Percentiles rank a stretch among this genome's conserved stretches.
Evolutionary conservation across 345 rosid genomes (phyloP).

Genomic region (Dipteronia sinensis): DNA sequence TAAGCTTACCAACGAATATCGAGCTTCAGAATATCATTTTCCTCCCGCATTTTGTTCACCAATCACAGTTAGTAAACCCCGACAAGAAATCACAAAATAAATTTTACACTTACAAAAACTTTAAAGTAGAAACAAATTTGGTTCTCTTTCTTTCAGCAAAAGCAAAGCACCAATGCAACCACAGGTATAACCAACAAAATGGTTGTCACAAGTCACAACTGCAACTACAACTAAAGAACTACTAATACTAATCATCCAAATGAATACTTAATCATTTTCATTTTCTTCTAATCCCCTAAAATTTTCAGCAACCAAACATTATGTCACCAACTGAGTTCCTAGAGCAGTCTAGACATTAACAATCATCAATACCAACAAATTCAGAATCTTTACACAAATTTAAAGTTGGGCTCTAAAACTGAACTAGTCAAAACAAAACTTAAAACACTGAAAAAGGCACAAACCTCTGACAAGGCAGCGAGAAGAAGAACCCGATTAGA

Average conservation of each 20-base stretch:
- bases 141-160: too few relatives aligned
- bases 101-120: neutral
- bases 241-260: neutral
- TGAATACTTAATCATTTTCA: neutral
- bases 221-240: neutral
- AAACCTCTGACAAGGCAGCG: conserved; percentile 89
- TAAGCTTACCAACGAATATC: neutral
- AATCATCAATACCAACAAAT: neutral
- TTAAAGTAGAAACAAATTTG: neutral
- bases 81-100: neutral
- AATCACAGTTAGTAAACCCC: too few relatives aligned
- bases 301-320: neutral
- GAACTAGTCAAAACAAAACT: neutral
- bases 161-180: too few relatives aligned
- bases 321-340: neutral
- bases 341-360: neutral
- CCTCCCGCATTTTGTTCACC: too few relatives aligned
- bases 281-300: neutral
- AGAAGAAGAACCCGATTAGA: conserved; percentile 93
- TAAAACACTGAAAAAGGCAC: neutral
- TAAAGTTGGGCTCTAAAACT: neutral
- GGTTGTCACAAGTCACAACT: neutral
- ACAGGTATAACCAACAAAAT: neutral
- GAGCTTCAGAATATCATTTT: neutral
- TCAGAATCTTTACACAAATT: neutral